Conservation (phyloP, 163 green algal species). For the Trebouxia gelatinosa region DNA sequence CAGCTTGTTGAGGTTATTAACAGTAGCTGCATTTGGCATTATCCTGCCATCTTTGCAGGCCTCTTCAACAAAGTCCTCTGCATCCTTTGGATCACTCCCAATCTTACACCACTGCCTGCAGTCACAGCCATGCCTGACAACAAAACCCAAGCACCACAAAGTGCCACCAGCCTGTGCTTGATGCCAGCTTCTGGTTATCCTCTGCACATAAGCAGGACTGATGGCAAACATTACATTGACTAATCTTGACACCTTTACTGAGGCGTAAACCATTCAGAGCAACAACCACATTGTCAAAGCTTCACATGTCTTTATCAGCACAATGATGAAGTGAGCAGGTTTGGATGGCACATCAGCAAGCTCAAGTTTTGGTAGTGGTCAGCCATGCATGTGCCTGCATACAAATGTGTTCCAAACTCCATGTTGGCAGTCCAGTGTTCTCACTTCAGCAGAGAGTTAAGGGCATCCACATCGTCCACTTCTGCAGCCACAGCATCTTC, state of each 20-base stretch:
- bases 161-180: neutral
- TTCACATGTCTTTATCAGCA: neutral
- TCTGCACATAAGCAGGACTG: neutral
- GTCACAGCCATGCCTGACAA: neutral
- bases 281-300: neutral
- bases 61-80: conserved; percentile 42
- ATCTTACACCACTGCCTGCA: conserved; percentile 39
- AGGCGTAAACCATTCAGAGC: neutral
- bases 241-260: too few species aligned
- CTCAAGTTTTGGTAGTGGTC: too few species aligned
- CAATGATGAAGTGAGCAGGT: neutral
- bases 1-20: conserved; percentile 43
- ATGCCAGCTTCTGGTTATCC: neutral
- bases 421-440: too few species aligned
- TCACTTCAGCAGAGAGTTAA: conserved; percentile 29
- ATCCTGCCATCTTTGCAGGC: conserved; percentile 35
- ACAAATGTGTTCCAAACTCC: neutral
- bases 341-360: too few species aligned
- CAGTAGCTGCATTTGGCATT: conserved; percentile 38
- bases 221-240: too few species aligned
- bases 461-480: conserved; percentile 22
- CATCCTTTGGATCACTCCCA: conserved; percentile 38
- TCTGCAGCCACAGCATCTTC: neutral
- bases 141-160: neutral
- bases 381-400: too few species aligned